phyloP scores from a whole-genome alignment of 371 early-diverging fungal genomes.

The Mucor circinelloides region DNA sequence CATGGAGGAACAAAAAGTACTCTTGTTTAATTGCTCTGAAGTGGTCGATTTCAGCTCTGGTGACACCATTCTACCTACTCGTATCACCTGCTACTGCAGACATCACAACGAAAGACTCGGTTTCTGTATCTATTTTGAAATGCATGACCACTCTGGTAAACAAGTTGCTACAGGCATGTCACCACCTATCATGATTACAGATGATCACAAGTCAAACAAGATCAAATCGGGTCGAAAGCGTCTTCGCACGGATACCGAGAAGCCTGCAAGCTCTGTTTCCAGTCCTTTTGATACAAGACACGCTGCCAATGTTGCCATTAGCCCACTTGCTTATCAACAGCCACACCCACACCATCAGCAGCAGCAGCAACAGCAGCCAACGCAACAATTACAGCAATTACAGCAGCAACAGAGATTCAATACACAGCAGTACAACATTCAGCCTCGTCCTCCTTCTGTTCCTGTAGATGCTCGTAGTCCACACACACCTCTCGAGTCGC shows the following conservation, averaged over 20 bases:
- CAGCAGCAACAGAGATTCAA: slow-evolving; percentile 25
- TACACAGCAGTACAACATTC: slow-evolving; percentile 20
- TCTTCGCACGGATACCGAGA: slow-evolving; percentile 33
- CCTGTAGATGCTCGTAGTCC: slow-evolving; percentile 3
- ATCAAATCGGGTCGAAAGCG: slow-evolving; percentile 54
- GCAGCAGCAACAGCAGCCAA: background rate
- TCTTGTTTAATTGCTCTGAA: slow-evolving; percentile 86
- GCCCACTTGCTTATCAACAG: no score
- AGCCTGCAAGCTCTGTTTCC: no score
- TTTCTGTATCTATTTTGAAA: slow-evolving; percentile 82
- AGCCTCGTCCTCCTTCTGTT: slow-evolving; percentile 17
- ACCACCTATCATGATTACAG: slow-evolving; percentile 95
- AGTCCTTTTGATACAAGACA: no score
- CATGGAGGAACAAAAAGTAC: slow-evolving; percentile 72
- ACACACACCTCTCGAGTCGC: slow-evolving; percentile 6
- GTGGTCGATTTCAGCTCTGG: slow-evolving; percentile 89
- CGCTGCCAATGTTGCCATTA: no score
- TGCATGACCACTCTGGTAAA: slow-evolving; percentile 71
- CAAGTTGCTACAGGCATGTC: slow-evolving; percentile 82
- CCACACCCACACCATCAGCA: slow-evolving; percentile 9
- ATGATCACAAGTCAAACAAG: slow-evolving; percentile 93
- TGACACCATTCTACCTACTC: slow-evolving; percentile 86
- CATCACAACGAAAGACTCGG: slow-evolving; percentile 92
- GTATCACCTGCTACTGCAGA: slow-evolving; percentile 95
- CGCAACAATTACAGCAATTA: background rate